Evolutionary conservation across 106 monocot genomes (phyloP).

Genomic region (Dendrobium officinale): DNA sequence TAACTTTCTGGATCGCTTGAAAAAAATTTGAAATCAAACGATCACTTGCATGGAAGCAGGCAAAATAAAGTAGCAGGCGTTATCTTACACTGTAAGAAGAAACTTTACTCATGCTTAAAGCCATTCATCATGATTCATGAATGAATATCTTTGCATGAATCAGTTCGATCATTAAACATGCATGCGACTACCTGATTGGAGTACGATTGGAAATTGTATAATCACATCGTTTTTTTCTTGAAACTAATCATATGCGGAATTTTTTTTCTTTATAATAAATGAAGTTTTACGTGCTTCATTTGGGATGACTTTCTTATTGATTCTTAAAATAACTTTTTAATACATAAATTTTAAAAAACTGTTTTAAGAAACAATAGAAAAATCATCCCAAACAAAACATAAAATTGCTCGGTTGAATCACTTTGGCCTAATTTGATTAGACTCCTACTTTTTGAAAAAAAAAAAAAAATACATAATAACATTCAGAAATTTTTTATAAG

Average conservation of each 20-base stretch:
- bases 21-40: not conserved
- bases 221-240: not conserved
- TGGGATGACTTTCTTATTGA: no score
- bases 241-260: not conserved
- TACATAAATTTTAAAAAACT: no score
- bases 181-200: not conserved
- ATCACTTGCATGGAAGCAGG: not conserved
- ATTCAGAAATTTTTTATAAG: no score
- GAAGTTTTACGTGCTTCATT: not conserved
- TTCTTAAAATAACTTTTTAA: no score
- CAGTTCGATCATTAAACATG: no score
- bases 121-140: not conserved
- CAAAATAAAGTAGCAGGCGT: not conserved
- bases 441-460: no score
- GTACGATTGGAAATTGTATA: not conserved
- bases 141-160: no score
- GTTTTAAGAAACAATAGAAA: no score
- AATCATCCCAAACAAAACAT: no score
- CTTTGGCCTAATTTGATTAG: no score
- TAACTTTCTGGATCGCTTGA: not conserved
- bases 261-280: not conserved
- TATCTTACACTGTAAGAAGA: not conserved
- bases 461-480: no score
- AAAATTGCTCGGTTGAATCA: no score
- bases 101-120: constrained; percentile 4